Conservation (phyloP, 2,329 filamentous ascomycete species). For the Fusarium sororula region DNA sequence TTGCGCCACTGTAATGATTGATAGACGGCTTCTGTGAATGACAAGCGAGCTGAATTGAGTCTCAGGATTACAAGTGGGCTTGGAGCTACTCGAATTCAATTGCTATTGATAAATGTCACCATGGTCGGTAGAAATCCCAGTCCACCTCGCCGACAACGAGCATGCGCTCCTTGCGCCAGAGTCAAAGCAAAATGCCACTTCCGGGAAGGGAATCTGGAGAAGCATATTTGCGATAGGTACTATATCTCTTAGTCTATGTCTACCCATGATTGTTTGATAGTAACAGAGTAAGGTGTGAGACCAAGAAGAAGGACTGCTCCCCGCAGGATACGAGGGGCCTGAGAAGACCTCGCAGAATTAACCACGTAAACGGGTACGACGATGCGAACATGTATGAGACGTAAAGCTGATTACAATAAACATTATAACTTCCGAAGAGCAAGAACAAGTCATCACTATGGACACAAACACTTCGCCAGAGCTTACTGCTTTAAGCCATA, state of each 20-base stretch:
- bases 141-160: slow-evolving; percentile 43
- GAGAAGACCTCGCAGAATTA: slow-evolving; percentile 46
- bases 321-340: slow-evolving; percentile 44
- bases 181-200: slow-evolving; percentile 46
- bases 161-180: slow-evolving; percentile 44
- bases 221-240: slow-evolving; percentile 44
- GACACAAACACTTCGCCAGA: neutral
- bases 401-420: neutral
- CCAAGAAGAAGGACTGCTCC: slow-evolving; percentile 41
- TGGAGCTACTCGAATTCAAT: neutral
- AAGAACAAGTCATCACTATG: neutral
- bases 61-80: neutral
- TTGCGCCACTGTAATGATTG: neutral
- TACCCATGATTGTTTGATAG: neutral
- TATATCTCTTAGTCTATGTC: neutral
- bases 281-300: slow-evolving; percentile 36
- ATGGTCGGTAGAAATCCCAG: slow-evolving; percentile 37
- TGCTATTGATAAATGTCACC: neutral
- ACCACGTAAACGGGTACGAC: slow-evolving; percentile 38
- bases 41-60: neutral
- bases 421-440: neutral
- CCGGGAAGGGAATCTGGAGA: slow-evolving; percentile 29
- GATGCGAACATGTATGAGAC: neutral
- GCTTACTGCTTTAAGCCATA: neutral
- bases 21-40: neutral